Conservation (phyloP, 2,329 filamentous ascomycete species). For the Xylariomycetidae sp. region DNA sequence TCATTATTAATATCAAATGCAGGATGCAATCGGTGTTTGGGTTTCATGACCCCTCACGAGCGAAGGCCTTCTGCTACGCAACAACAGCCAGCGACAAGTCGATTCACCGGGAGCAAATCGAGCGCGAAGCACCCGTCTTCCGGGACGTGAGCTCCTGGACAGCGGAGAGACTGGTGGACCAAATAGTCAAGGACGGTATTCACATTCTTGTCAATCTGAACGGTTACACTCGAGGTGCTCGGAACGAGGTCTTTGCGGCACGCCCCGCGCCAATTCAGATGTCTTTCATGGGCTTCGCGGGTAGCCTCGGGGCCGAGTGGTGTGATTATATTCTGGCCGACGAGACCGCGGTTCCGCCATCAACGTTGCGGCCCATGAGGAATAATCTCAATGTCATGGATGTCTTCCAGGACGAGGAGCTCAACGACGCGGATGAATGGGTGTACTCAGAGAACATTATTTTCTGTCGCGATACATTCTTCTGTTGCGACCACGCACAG, state of each 20-base stretch:
- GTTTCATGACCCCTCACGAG: conserved; percentile 68
- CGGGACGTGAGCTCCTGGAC: conserved; percentile 84
- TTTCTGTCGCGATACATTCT: conserved; percentile 91
- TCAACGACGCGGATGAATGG: conserved; percentile 72
- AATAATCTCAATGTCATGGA: conserved; percentile 72
- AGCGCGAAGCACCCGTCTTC: conserved; percentile 87
- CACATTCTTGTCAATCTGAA: conserved; percentile 98
- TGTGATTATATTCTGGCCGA: conserved; percentile 96
- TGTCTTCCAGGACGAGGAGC: conserved; percentile 60
- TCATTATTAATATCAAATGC: conserved; percentile 7
- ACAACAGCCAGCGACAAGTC: conserved; percentile 90
- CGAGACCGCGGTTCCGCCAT: conserved; percentile 74
- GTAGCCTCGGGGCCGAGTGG: conserved; percentile 94
- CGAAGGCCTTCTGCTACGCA: conserved; percentile 90
- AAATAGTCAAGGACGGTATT: conserved; percentile 82
- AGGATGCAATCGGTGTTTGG: conserved; percentile 98
- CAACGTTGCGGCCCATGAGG: conserved; percentile 75
- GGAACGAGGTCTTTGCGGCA: conserved; percentile 95
- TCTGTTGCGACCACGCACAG: conserved; percentile 95
- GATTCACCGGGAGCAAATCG: conserved; percentile 84
- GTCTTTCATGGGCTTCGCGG: conserved; percentile 99
- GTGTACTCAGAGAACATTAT: conserved; percentile 97
- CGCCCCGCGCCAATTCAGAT: conserved; percentile 94
- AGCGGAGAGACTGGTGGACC: conserved; percentile 75
- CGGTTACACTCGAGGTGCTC: conserved; percentile 92